phyloP scores from a whole-genome alignment of 108 stramenopile genomes.

The Pseudonitzschia delicatissima region DNA sequence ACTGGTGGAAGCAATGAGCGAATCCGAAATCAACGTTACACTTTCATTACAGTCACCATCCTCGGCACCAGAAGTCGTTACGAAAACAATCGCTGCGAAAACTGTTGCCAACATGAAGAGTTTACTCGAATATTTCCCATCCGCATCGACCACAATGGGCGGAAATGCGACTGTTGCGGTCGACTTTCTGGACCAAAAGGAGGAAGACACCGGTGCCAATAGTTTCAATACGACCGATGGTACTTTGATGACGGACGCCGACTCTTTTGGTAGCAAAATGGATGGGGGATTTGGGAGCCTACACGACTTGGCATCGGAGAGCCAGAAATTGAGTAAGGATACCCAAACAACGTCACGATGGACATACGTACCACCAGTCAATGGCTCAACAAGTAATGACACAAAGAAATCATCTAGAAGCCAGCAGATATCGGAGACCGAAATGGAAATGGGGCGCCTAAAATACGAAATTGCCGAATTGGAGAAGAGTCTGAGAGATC shows the following conservation, averaged over 20 bases:
- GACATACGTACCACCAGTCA: conserved; percentile 15
- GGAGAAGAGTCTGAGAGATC: conserved; percentile 51
- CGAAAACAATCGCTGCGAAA: conserved; percentile 19
- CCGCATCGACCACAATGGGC: not conserved
- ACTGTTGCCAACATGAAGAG: conserved; percentile 14
- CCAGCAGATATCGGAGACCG: conserved; percentile 1
- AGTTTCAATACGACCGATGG: not conserved
- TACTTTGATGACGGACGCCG: conserved; percentile 7
- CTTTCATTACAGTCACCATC: conserved; percentile 8
- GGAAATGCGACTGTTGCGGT: conserved; percentile 10
- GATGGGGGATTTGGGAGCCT: not conserved
- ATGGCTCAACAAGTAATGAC: not conserved
- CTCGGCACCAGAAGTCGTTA: conserved; percentile 3
- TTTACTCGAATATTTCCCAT: conserved; percentile 7
- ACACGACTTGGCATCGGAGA: not conserved
- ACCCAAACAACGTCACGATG: conserved; percentile 21
- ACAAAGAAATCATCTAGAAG: not conserved
- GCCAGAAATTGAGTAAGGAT: not conserved
- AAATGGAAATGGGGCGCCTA: conserved; percentile 30
- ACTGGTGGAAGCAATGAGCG: conserved; percentile 7
- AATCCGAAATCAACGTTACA: conserved; percentile 10
- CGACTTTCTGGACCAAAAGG: conserved; percentile 14
- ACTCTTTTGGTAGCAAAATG: not conserved
- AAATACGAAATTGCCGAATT: conserved; percentile 50
- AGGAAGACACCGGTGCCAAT: not conserved